Evolutionary conservation across 2,329 filamentous ascomycete species (phyloP).

Genomic region (Aureobasidium sp.): DNA sequence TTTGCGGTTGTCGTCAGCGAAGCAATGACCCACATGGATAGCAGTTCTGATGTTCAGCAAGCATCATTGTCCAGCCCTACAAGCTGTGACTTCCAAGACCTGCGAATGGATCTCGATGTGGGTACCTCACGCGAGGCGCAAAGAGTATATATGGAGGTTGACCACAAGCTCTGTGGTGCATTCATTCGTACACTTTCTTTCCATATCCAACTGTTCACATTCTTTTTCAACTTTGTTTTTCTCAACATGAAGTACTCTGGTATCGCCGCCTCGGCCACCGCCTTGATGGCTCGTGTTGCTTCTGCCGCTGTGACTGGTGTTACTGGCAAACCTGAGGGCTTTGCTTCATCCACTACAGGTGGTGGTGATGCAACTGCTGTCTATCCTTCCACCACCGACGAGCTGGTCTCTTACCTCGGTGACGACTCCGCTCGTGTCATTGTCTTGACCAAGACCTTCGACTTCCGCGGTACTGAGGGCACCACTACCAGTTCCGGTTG

Average conservation of each 20-base stretch:
- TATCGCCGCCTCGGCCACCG: conserved; percentile 1
- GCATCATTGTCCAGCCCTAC: background rate
- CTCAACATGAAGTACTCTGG: conserved; percentile 3
- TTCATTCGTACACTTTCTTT: background rate
- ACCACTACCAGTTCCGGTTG: conserved; percentile 46
- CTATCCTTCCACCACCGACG: conserved; percentile 45
- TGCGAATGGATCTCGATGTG: background rate
- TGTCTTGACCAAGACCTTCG: conserved; percentile 45
- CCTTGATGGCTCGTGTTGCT: conserved; percentile 1
- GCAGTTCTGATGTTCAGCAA: background rate
- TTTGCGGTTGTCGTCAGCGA: background rate
- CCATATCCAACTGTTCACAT: background rate
- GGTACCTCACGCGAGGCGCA: background rate
- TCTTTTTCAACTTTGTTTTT: background rate
- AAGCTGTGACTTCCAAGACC: background rate
- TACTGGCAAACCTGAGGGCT: conserved; percentile 34
- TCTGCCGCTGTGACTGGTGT: conserved; percentile 18
- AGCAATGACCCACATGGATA: background rate
- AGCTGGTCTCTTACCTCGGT: conserved; percentile 54
- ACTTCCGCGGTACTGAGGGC: conserved; percentile 25
- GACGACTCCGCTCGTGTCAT: conserved; percentile 50
- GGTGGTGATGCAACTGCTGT: conserved; percentile 49
- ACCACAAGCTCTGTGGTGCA: background rate
- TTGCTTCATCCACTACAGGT: conserved; percentile 49
- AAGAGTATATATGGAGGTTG: background rate